Evolutionary conservation across 768 basidiomycete species (phyloP), one percentile per base, ranked within the genome.

Genomic region (Calocera cornea): DNA sequence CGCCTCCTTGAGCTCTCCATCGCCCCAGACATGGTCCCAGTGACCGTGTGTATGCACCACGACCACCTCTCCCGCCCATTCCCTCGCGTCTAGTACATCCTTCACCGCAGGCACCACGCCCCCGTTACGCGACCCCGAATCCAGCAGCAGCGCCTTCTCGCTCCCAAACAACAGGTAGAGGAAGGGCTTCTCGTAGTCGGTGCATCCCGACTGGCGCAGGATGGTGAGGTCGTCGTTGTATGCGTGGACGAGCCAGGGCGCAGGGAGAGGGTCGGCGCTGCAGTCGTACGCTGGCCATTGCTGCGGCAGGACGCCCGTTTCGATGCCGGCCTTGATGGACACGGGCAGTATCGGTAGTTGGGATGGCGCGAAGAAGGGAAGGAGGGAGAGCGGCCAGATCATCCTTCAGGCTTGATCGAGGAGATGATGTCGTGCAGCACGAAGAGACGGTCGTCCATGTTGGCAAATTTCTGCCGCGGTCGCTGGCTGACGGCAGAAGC

Each of bases 231-330:
- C 27, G 54, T 11, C 27, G 54, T 60, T 60, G 54, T 60, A 60
- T 10, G 14, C 27, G 54, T 60, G 54, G 24, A 60, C 54, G 27
- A 29, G 14, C 54, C 54, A 60, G 24, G 54, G 54, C 10, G 11
- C 54, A 2, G 54, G 24, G 11, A 33, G 54, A 10, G 31, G 27
- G 5, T 31, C 54, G 31, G 5, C 31, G 54, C 27, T 29, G 54
- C 54, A 60, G 14, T 60, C 31, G 54, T 60, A 60, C 31, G 54
- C 54, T 27, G 54, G 54, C 54, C 54, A 60, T 60, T 60, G 54
- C 5, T 5, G 54, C 24, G 54, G 54, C 5, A 60, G 31, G 54
- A 60, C 54, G 54, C 54, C 54, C 11, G 54, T 60, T 5, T 60
- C 54, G 54, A 60, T 14, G 31, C 54, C 54, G 14, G 27, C 10